Evolutionary conservation across 495 filamentous ascomycete genomes (phyloP), one percentile per base, ranked within the genome.

Genomic region (Astrothelium subdiscretum): DNA sequence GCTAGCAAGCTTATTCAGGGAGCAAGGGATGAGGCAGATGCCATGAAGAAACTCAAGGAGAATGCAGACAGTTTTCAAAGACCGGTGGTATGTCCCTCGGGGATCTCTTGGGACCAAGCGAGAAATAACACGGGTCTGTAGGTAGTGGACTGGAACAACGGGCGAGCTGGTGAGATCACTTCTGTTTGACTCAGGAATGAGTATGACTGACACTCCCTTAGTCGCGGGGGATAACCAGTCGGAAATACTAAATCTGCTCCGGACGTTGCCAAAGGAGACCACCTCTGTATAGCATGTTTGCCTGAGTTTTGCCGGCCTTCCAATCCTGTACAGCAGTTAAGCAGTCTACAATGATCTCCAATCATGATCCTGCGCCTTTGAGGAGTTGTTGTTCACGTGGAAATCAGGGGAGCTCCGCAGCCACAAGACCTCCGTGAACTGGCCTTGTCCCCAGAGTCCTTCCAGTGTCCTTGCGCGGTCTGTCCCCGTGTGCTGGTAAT

Each of bases 61-160:
- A 78, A 75, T 61, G 63, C 68, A 2, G 78, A 81, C n/a, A 81
- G 66, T 60, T 88, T 97, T 73, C 74, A 83, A 60, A 73, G 85
- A 62, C 94, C 95, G 54, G 72, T 95, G 69, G 83, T 91, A 77
- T 61, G 84, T n/a, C n/a, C n/a, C 78, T 38, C 3, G 61, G 59
- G 5, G 5, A 8, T 29, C 48, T 15, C 32, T 63, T 52, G 31
- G 54, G 59, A 29, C 38, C 44, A 44, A 20, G 5, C 8, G 32
- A 48, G 22, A 42, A 60, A 68, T 91, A 88, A 82, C 81, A 59
- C 2, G 59, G 44, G 24, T 24, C 15, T 20, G 61, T 52, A 69
- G 70, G 60, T 70, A 15, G 95, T 98, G 27, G 94, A 97, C 74
- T 98, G 94, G 95, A 86, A 86, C 64, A 90, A 91, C 75, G 95